Percentiles rank a stretch among this genome's conserved stretches.
Conservation (phyloP, 306 rosid species). For the Fragaria ananassa region DNA sequence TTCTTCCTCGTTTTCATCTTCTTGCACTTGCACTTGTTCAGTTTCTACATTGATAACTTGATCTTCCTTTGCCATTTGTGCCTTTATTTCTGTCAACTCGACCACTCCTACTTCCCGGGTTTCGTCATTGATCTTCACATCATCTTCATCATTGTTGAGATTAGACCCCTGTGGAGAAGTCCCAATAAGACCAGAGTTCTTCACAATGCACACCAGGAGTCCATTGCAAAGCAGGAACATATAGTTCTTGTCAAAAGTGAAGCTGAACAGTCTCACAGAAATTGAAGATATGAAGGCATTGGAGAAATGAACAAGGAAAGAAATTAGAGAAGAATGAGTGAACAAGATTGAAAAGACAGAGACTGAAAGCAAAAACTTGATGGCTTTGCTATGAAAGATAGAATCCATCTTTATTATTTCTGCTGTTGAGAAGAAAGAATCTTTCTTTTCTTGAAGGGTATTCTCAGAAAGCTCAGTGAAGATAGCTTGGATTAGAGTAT, state of each 20-base stretch:
- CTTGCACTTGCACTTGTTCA: conserved; percentile 12
- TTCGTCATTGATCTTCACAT: neutral
- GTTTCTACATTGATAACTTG: neutral
- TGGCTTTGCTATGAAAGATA: conserved; percentile 17
- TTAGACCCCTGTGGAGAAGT: conserved; percentile 21
- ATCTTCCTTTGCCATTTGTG: neutral
- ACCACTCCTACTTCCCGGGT: neutral
- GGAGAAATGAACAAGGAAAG: conserved; percentile 29
- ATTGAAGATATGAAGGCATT: conserved; percentile 22
- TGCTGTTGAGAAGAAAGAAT: neutral
- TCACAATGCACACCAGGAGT: conserved; percentile 43
- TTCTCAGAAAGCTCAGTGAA: conserved; percentile 4
- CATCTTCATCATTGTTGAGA: neutral
- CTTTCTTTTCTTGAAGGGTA: neutral
- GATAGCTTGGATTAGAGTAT: neutral
- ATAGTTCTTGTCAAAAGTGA: conserved; percentile 43
- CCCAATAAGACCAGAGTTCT: conserved; percentile 38
- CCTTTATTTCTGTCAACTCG: neutral
- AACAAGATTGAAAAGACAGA: conserved; percentile 33
- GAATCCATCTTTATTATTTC: conserved; percentile 5
- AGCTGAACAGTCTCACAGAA: conserved; percentile 29
- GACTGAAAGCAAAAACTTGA: conserved; percentile 37
- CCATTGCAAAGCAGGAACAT: conserved; percentile 70
- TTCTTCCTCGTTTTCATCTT: conserved; percentile 5
- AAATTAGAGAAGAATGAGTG: conserved; percentile 21